Conservation (phyloP, 768 basidiomycete genomes). For the Polyporus arcularius region DNA sequence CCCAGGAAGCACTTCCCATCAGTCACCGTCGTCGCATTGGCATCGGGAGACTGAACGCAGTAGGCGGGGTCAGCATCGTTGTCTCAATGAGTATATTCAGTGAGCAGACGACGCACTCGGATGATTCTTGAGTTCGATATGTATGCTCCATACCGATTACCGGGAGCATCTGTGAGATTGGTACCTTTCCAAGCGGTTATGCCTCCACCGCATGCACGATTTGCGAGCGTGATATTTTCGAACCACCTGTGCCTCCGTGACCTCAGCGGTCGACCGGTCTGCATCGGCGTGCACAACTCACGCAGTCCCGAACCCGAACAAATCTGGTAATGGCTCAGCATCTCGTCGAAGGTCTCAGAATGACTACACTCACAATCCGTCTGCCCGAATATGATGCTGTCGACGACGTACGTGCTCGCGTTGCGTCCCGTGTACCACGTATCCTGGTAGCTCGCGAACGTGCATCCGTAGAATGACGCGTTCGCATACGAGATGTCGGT, state of each 20-base stretch:
- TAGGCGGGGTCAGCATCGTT: too few relatives aligned
- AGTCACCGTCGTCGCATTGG: conserved; percentile 49
- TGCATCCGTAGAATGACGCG: conserved; percentile 66
- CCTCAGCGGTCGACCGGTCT: background rate
- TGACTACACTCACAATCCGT: conserved; percentile 53
- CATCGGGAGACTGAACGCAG: conserved; percentile 56
- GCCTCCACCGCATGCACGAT: conserved; percentile 65
- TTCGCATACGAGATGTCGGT: conserved; percentile 66
- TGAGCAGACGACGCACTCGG: conserved; percentile 36
- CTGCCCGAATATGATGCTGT: conserved; percentile 62
- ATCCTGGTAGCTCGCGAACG: conserved; percentile 63
- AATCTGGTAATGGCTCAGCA: conserved; percentile 34
- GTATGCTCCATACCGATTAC: conserved; percentile 57
- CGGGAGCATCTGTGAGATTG: conserved; percentile 50
- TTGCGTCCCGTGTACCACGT: conserved; percentile 67
- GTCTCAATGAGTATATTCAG: too few relatives aligned
- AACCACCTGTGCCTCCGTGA: conserved; percentile 48
- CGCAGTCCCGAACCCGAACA: conserved; percentile 66
- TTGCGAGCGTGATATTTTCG: conserved; percentile 56
- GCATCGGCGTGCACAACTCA: conserved; percentile 27
- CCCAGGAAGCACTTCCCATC: conserved; percentile 53
- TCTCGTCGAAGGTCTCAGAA: too few relatives aligned
- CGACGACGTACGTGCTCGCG: conserved; percentile 58
- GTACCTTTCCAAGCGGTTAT: conserved; percentile 67
- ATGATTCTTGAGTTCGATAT: conserved; percentile 57